phyloP scores from a whole-genome alignment of 78 protist genomes.

The Bodo saltans region DNA sequence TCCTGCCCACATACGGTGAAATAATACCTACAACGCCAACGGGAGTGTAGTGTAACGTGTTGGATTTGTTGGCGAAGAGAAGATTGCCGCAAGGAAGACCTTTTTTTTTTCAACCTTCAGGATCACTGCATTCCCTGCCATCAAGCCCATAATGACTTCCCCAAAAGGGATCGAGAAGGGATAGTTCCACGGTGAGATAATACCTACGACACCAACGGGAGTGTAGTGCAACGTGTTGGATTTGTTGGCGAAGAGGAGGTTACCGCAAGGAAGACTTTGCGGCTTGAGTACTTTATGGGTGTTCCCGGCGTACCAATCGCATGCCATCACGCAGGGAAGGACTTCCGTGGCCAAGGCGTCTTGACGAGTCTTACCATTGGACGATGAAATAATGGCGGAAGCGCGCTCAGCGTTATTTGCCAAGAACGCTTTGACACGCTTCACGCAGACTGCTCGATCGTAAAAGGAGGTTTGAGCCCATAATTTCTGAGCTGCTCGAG shows the following conservation, averaged over 20 bases:
- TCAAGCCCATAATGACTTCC: conserved; percentile 32
- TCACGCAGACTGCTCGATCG: too few species aligned
- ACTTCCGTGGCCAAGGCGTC: conserved; percentile 35
- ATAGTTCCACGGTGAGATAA: conserved; percentile 41
- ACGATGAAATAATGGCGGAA: neutral
- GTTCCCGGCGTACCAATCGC: conserved; percentile 23
- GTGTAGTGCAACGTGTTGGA: conserved; percentile 2
- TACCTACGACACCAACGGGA: conserved; percentile 44
- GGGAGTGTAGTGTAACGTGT: conserved; percentile 17
- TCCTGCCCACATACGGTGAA: conserved; percentile 33
- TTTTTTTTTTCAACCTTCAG: too few species aligned
- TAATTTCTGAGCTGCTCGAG: too few species aligned
- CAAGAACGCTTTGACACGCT: neutral
- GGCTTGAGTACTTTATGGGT: neutral
- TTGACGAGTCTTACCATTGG: conserved; percentile 19
- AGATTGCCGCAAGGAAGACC: too few species aligned
- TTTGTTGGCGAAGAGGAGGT: conserved; percentile 31
- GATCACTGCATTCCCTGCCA: conserved; percentile 49
- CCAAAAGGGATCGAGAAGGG: conserved; percentile 31
- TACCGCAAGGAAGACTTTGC: neutral
- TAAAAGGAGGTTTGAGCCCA: too few species aligned
- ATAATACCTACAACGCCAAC: conserved; percentile 41
- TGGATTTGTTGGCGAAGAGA: conserved; percentile 21
- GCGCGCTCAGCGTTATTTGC: conserved; percentile 16
- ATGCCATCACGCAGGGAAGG: conserved; percentile 29